Evolutionary conservation across 106 monocot species (phyloP).

Genomic region (Iris macrosiphon): DNA sequence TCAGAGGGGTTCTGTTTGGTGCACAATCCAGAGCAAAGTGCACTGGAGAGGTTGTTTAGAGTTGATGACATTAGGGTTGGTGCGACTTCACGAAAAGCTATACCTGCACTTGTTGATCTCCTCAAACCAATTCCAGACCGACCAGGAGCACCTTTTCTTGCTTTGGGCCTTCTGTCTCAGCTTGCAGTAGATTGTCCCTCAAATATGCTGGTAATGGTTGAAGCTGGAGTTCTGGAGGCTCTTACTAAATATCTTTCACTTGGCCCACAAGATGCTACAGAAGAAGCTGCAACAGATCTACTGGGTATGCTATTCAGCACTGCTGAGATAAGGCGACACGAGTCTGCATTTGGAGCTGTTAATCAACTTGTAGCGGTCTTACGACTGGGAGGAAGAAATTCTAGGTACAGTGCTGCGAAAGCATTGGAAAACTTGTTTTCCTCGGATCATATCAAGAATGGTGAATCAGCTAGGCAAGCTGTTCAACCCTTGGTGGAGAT

Average conservation of each 20-base stretch:
- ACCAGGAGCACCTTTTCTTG: conserved; percentile 88
- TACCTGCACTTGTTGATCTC: conserved; percentile 92
- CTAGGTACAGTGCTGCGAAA: conserved; percentile 91
- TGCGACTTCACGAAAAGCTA: conserved; percentile 71
- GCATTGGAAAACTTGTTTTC: conserved; percentile 90
- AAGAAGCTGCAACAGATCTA: conserved; percentile 83
- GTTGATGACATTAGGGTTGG: conserved; percentile 88
- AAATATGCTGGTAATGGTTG: conserved; percentile 84
- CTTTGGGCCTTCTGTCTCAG: conserved; percentile 76
- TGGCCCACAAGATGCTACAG: conserved; percentile 84
- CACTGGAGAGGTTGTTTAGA: conserved; percentile 73
- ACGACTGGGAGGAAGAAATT: conserved; percentile 90
- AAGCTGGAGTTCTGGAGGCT: conserved; percentile 88
- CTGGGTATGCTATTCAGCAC: conserved; percentile 83
- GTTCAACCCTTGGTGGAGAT: conserved; percentile 92
- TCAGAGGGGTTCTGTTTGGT: conserved; percentile 73
- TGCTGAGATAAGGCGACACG: conserved; percentile 78
- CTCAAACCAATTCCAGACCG: conserved; percentile 97
- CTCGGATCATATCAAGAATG: conserved; percentile 75
- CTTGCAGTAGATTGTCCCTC: conserved; percentile 64
- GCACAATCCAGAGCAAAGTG: conserved; percentile 66
- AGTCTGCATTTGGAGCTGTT: conserved; percentile 69
- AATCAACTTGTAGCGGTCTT: conserved; percentile 92
- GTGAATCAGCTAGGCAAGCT: conserved; percentile 70
- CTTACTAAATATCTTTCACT: conserved; percentile 92